phyloP scores from a whole-genome alignment of 164 flowering plant genomes.

The Chimonanthus praecox region DNA sequence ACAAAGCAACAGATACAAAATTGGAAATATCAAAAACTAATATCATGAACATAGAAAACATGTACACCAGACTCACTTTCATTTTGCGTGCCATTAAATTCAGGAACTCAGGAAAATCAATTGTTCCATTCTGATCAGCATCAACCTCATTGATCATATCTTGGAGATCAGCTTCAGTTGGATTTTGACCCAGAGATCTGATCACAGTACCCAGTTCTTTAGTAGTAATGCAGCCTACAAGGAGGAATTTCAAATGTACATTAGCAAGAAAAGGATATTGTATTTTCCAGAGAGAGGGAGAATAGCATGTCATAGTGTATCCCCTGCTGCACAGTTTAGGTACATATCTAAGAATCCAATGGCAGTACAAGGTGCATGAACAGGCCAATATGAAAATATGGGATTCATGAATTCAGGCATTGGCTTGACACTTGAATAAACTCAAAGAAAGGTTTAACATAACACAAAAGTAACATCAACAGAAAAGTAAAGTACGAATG shows the following conservation, averaged over 20 bases:
- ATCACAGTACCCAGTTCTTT: slow-evolving; percentile 22
- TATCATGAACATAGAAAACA: too few relatives aligned
- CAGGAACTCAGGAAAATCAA: slow-evolving; percentile 19
- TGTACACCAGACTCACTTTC: slow-evolving; percentile 10
- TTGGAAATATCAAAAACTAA: background rate
- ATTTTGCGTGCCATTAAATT: slow-evolving; percentile 21
- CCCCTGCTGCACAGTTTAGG: too few relatives aligned
- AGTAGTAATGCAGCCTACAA: slow-evolving; percentile 19
- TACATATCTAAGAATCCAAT: background rate
- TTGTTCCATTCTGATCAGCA: slow-evolving; percentile 22
- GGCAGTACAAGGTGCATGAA: background rate
- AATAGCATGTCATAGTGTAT: too few relatives aligned
- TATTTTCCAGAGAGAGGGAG: background rate
- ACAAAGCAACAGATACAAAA: background rate
- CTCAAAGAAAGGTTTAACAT: too few relatives aligned
- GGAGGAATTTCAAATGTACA: background rate
- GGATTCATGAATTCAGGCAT: too few relatives aligned
- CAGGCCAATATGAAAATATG: too few relatives aligned
- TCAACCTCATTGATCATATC: slow-evolving; percentile 24
- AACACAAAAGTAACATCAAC: too few relatives aligned
- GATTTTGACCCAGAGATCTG: slow-evolving; percentile 24
- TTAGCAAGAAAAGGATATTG: background rate
- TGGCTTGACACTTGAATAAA: too few relatives aligned
- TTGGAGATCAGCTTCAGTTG: slow-evolving; percentile 19
- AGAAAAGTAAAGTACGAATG: too few relatives aligned